These are phyloP conservation scores for Citropsis articulata DNA, from an alignment of 345 rosid genomes.

Conservation along the genomic window DNA sequence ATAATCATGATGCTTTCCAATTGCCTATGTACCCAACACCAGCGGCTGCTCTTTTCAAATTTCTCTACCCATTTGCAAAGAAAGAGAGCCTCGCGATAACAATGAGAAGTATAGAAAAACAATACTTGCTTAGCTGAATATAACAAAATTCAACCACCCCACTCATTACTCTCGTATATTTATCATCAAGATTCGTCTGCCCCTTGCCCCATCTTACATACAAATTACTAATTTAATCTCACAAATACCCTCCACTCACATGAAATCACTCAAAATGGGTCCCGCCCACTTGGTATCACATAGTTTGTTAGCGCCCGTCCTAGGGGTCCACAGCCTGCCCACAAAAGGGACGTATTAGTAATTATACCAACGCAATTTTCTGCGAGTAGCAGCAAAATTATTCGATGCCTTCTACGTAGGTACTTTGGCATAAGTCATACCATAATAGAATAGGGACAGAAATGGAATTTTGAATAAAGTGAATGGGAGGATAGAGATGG, in stretches of 20 bases:
- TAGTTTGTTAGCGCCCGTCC: neutral
- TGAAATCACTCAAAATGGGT: neutral
- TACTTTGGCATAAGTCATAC: neutral
- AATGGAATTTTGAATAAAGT: neutral
- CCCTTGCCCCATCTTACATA: neutral
- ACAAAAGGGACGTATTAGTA: neutral
- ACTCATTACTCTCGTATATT: constrained; percentile 21
- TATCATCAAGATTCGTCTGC: constrained; percentile 10
- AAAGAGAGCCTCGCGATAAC: neutral
- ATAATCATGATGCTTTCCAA: constrained; percentile 12
- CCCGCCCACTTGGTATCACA: constrained; percentile 16
- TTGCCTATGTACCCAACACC: neutral
- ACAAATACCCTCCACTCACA: constrained; percentile 22
- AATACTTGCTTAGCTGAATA: constrained; percentile 9
- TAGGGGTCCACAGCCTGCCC: too few species aligned
- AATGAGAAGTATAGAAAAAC: neutral
- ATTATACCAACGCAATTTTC: neutral
- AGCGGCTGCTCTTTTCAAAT: neutral
- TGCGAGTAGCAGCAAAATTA: neutral
- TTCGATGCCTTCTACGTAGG: neutral
- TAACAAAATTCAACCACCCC: constrained; percentile 36
- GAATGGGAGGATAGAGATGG: neutral
- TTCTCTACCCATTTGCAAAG: neutral
- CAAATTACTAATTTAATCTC: constrained; percentile 7
- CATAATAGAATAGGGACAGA: too few species aligned